Conservation (phyloP, 139 green algal species). For the Spirogloea muscicola region DNA sequence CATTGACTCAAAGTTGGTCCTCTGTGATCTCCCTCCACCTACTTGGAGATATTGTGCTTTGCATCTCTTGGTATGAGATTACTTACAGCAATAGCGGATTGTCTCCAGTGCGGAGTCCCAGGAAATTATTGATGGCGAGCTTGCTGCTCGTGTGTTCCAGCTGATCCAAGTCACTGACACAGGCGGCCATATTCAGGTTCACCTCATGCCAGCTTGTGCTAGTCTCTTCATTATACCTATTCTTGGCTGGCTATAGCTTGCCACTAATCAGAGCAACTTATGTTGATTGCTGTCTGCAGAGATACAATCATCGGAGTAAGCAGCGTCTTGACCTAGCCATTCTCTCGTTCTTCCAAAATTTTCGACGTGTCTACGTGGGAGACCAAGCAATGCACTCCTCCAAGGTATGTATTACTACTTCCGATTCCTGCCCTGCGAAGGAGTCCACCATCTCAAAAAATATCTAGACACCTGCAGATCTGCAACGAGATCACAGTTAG, state of each 20-base stretch:
- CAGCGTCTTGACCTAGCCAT: constrained; percentile 89
- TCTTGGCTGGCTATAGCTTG: too few species aligned
- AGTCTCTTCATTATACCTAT: not conserved
- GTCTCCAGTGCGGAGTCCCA: constrained; percentile 64
- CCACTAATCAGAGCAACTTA: not conserved
- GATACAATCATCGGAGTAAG: constrained; percentile 65
- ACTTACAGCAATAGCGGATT: not conserved
- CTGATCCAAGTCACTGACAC: constrained; percentile 74
- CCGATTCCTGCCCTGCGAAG: too few species aligned
- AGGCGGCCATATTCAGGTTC: constrained; percentile 54
- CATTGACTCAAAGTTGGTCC: not conserved
- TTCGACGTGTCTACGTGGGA: constrained; percentile 92
- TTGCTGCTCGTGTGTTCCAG: constrained; percentile 78
- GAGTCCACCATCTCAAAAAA: too few species aligned
- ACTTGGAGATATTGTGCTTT: not conserved
- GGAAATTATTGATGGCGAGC: constrained; percentile 89
- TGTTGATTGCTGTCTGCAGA: constrained; percentile 18
- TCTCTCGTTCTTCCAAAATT: constrained; percentile 92
- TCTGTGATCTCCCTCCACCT: not conserved
- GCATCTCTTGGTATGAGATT: not conserved
- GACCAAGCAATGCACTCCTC: constrained; percentile 93
- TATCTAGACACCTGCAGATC: too few species aligned
- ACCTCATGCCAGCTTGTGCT: not conserved
- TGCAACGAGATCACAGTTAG: too few species aligned
- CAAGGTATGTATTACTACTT: too few species aligned